Conservation (phyloP, 108 stramenopile genomes). For the Pseudonitzschia pungens region DNA sequence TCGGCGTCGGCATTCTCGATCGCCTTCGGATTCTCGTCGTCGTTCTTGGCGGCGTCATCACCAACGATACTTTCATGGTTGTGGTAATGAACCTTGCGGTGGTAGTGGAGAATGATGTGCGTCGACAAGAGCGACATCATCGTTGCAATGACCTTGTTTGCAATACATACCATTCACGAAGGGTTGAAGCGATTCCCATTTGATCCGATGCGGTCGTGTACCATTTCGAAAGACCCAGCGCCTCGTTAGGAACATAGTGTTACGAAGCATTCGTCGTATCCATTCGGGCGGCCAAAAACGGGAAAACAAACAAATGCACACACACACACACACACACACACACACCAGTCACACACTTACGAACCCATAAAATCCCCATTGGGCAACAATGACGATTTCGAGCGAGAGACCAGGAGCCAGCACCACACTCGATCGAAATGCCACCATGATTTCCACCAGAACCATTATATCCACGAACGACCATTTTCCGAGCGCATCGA, state of each 20-base stretch:
- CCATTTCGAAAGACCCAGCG: too few species aligned
- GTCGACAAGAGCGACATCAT: slow-evolving; percentile 52
- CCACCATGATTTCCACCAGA: slow-evolving; percentile 79
- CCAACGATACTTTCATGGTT: neutral
- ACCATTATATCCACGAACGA: slow-evolving; percentile 87
- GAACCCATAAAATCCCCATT: slow-evolving; percentile 81
- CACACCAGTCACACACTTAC: slow-evolving; percentile 12
- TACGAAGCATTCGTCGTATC: neutral
- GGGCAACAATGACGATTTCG: slow-evolving; percentile 55
- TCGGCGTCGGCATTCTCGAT: neutral
- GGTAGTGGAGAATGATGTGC: slow-evolving; percentile 65
- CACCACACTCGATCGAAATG: slow-evolving; percentile 69
- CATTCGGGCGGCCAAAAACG: neutral
- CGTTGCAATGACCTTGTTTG: neutral
- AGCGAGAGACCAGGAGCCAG: slow-evolving; percentile 35
- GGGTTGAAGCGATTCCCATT: too few species aligned
- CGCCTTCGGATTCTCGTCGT: neutral
- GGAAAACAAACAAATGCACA: neutral
- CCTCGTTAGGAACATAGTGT: too few species aligned
- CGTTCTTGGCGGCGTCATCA: neutral
- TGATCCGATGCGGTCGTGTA: too few species aligned
- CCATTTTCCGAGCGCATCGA: slow-evolving; percentile 85
- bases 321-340: neutral
- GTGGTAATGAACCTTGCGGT: slow-evolving; percentile 57
- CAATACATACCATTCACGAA: neutral